phyloP scores from a whole-genome alignment of 2,329 filamentous ascomycete genomes.

The Verticillium longisporum region DNA sequence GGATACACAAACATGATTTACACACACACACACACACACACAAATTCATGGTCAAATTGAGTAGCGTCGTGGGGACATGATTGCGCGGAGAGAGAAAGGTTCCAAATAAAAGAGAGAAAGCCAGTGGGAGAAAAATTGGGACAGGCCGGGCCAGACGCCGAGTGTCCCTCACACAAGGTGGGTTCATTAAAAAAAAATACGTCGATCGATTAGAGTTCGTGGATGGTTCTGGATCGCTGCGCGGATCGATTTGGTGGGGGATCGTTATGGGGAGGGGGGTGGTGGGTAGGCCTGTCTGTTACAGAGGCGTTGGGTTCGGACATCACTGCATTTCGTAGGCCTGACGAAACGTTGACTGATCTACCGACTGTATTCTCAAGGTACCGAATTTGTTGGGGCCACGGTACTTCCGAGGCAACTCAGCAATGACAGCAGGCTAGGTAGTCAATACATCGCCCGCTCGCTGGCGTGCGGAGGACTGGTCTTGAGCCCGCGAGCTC shows the following conservation, averaged over 20 bases:
- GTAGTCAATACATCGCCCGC: too few relatives aligned
- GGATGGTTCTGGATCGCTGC: not conserved
- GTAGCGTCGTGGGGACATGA: not conserved
- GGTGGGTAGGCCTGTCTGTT: not conserved
- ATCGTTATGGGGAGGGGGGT: not conserved
- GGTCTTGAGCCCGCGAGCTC: not conserved
- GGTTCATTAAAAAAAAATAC: not conserved
- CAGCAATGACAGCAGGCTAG: not conserved
- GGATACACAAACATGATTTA: too few relatives aligned
- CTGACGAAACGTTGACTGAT: too few relatives aligned
- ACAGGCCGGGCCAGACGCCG: too few relatives aligned
- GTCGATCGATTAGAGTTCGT: not conserved
- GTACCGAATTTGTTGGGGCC: too few relatives aligned
- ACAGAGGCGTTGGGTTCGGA: not conserved
- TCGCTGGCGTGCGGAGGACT: too few relatives aligned
- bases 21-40: not conserved
- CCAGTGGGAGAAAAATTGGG: too few relatives aligned
- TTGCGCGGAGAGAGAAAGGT: not conserved
- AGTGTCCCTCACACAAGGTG: too few relatives aligned
- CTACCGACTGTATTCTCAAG: too few relatives aligned
- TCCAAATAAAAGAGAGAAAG: constrained; percentile 9
- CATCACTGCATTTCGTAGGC: not conserved
- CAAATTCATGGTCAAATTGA: not conserved
- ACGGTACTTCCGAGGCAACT: too few relatives aligned
- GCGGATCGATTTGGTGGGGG: not conserved